Evolutionary conservation across 441 rosid species (phyloP), one percentile per base, ranked within the genome.

Genomic region (Cnidoscolus chayamansa): DNA sequence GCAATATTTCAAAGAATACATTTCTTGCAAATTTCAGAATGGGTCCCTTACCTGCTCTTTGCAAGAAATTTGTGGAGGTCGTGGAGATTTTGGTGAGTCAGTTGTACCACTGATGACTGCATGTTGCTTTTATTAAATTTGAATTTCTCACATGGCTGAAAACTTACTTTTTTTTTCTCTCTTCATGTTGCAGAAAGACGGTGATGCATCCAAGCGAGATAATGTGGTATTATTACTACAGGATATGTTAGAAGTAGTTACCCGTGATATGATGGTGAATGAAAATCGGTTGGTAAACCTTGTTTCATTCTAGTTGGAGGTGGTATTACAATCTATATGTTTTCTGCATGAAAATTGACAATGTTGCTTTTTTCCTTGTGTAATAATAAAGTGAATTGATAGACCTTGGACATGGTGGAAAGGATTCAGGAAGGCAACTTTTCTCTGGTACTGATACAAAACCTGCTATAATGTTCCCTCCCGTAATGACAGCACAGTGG

Each of bases 241-340:
- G 80, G 99, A 96, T 79, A 96, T 94, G 98, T 80, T 96, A 79
- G 98, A 94, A 88, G 97, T 96, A 65, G 94, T 90, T 67, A 86
- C 95, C 45, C 88, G 89, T 68, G 98, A 96, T 85, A 89, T 94
- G 98, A 92, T 90, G 98, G 91, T 89, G 84, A 92, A 83, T 75
- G 99, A 96, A 82, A 90, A 83, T 74, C 91, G 98, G 99, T 93
- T 62, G 79, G 97, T 82, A 70, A 77, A 78, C 76, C 83, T 54
- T 76, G 68, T 81, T 72, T 37, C 50, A 63, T 25, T 63, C 19
- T 74, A 31, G 32, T 56, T 74, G 10, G 47, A 73, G 65, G 47
- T 35, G 16, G 49, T 54, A 55, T n/a, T 67, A 64, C 45, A 9
- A 60, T 62, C 20, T 30, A 4, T 45, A 1, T 50, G 54, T 74